These are phyloP conservation scores for Vitis rotundifolia DNA, from an alignment of 164 flowering plant genomes.

Conservation along the genomic window DNA sequence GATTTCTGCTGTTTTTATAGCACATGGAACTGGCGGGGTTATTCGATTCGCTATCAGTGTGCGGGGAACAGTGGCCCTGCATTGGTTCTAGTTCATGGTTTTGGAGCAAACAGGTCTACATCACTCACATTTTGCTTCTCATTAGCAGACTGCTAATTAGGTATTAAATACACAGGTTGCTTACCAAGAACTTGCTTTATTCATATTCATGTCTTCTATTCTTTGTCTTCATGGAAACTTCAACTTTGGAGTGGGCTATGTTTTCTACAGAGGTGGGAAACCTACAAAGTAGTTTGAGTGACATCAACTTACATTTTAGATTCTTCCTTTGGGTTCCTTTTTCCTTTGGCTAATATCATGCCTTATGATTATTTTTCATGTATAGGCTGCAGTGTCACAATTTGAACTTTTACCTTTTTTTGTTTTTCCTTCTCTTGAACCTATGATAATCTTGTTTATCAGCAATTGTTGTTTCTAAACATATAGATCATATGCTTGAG, in stretches of 20 bases:
- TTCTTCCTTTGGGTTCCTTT: no score
- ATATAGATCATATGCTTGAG: no score
- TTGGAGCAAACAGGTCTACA: slow-evolving; percentile 96
- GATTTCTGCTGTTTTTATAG: slow-evolving; percentile 35
- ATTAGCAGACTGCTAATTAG: slow-evolving; percentile 38
- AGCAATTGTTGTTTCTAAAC: no score
- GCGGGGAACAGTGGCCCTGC: slow-evolving; percentile 81
- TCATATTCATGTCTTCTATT: neutral
- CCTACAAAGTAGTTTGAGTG: no score
- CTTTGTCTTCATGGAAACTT: slow-evolving; percentile 1
- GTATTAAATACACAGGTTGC: slow-evolving; percentile 26
- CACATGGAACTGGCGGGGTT: slow-evolving; percentile 86
- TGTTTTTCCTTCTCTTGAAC: no score
- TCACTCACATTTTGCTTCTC: slow-evolving; percentile 42
- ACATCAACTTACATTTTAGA: no score
- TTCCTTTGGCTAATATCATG: no score
- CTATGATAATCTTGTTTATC: no score
- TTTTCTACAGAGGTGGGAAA: no score
- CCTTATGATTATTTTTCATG: no score
- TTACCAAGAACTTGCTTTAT: slow-evolving; percentile 3
- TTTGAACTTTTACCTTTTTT: no score
- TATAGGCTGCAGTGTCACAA: no score
- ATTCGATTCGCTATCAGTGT: slow-evolving; percentile 78
- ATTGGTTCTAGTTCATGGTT: slow-evolving; percentile 84
- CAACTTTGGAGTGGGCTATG: neutral